Conservation (phyloP, 768 basidiomycete species). For the Tulasnella sp. region DNA sequence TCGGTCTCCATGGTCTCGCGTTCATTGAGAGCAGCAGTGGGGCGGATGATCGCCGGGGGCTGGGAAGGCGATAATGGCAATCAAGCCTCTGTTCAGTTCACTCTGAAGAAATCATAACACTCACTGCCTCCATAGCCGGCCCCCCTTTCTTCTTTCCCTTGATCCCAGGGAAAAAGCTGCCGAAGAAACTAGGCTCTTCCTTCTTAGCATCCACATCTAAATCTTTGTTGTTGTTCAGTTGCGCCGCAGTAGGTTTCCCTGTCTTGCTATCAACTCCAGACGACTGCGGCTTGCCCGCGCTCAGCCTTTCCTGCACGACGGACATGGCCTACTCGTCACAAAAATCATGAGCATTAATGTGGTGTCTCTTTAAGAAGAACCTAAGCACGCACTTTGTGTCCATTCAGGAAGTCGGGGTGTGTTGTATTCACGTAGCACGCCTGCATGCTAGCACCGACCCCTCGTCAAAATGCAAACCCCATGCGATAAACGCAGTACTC, state of each 20-base stretch:
- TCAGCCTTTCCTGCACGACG: constrained; percentile 72
- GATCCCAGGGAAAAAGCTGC: constrained; percentile 75
- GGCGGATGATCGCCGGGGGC: constrained; percentile 79
- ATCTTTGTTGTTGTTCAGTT: constrained; percentile 87
- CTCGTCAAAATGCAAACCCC: background rate
- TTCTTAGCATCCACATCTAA: constrained; percentile 83
- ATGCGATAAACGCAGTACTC: background rate
- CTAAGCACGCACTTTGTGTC: constrained; percentile 57
- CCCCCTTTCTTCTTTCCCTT: constrained; percentile 51
- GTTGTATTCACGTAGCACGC: constrained; percentile 99
- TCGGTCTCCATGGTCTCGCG: constrained; percentile 98
- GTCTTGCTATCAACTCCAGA: constrained; percentile 56
- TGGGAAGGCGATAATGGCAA: constrained; percentile 25
- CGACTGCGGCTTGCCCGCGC: constrained; percentile 64
- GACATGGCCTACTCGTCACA: constrained; percentile 62
- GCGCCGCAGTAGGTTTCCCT: constrained; percentile 46
- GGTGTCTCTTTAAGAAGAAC: too few relatives aligned
- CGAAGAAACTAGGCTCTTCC: constrained; percentile 87
- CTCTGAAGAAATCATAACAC: constrained; percentile 18
- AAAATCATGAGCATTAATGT: too few relatives aligned
- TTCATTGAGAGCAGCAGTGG: constrained; percentile 83
- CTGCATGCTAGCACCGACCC: constrained; percentile 59
- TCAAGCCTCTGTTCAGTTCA: background rate
- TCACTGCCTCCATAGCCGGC: constrained; percentile 46
- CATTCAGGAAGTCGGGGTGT: constrained; percentile 95